Base-by-base conservation (phyloP, 306 rosid species). In the Vigna angularis region DNA sequence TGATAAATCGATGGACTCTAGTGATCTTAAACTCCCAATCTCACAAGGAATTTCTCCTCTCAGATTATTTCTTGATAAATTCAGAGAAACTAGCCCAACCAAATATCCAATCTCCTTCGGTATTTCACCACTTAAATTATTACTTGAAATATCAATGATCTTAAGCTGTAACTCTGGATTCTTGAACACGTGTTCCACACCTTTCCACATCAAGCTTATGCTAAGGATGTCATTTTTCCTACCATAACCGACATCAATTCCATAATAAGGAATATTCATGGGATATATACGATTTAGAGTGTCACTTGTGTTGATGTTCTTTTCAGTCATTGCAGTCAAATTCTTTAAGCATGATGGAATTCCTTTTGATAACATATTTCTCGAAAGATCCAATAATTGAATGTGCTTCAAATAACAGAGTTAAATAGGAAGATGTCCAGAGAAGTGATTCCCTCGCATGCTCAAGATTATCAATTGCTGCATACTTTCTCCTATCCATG, bases 81-180 rank as follows among this genome's bases (percentile, higher is more conserved):
- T 71, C 49, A 79, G n/a, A 16, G 77, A 74, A 38, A 56, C 56
- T 18, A 81, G 12, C 36, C 80, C 80, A 45, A 32, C 0, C 40
- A 74, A 36, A 13, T 38, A 3, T 11, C 59, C 78, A 18, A 82
- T 1, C 36, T 76, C 59, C 14, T 28, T 11, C 0, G 85, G 81
- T 7, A 76, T 18, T 52, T 70, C 64, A 3, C 82, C 71, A 0
- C 24, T 32, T 9, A 83, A 28, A 7, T 55, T 0, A 67, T 83
- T 83, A 11, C 77, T 40, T 10, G 83, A 83, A 13, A 79, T 48
- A 50, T 79, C 87, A 63, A 84, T 79, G 66, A 67, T 74, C 2
- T 4, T 62, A 0, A 79, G 70, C 44, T 1, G 4, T 1, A 0
- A 0, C 64, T 82, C 69, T 0, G 85, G 85, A 28, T 62, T 14